Evolutionary conservation across 2,329 filamentous ascomycete species (phyloP).

Genomic region (Aspergillus fumigatiaffinis): DNA sequence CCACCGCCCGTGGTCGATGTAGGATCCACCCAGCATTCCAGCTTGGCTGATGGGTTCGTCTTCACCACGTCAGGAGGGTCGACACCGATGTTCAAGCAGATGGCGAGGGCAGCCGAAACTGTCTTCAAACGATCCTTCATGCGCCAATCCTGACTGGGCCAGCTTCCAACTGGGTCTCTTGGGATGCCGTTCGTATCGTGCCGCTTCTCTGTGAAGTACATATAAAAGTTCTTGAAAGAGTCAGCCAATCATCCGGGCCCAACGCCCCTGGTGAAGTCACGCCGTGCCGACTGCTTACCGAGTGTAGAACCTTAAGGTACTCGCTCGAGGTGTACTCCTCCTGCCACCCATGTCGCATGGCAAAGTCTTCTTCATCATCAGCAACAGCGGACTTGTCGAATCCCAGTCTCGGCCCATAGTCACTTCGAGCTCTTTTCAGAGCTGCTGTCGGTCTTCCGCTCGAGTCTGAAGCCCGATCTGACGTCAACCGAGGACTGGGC

Average conservation of each 20-base stretch:
- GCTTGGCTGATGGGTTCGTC: slow-evolving; percentile 85
- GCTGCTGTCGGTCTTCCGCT: slow-evolving; percentile 34
- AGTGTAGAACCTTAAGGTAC: slow-evolving; percentile 78
- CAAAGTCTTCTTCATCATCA: slow-evolving; percentile 50
- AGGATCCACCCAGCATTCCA: slow-evolving; percentile 97
- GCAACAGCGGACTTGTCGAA: slow-evolving; percentile 27
- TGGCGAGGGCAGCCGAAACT: slow-evolving; percentile 86
- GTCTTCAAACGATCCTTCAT: slow-evolving; percentile 97
- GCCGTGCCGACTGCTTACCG: slow-evolving; percentile 51
- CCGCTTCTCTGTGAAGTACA: slow-evolving; percentile 98
- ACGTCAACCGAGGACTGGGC: slow-evolving; percentile 21
- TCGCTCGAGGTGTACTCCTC: slow-evolving; percentile 88
- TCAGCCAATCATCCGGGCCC: slow-evolving; percentile 3
- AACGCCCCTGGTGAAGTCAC: neutral
- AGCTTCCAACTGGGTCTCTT: slow-evolving; percentile 53
- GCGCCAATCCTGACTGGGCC: slow-evolving; percentile 82
- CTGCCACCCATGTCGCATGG: slow-evolving; percentile 82
- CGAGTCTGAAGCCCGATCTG: slow-evolving; percentile 28
- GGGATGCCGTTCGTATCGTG: slow-evolving; percentile 92
- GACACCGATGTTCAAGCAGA: slow-evolving; percentile 95
- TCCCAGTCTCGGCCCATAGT: slow-evolving; percentile 45
- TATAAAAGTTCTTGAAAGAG: slow-evolving; percentile 81
- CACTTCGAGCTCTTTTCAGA: slow-evolving; percentile 50
- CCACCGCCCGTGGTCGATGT: slow-evolving; percentile 71
- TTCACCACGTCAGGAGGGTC: slow-evolving; percentile 96